phyloP scores from a whole-genome alignment of 2,329 filamentous ascomycete genomes.

The Nannizzia gypsea region DNA sequence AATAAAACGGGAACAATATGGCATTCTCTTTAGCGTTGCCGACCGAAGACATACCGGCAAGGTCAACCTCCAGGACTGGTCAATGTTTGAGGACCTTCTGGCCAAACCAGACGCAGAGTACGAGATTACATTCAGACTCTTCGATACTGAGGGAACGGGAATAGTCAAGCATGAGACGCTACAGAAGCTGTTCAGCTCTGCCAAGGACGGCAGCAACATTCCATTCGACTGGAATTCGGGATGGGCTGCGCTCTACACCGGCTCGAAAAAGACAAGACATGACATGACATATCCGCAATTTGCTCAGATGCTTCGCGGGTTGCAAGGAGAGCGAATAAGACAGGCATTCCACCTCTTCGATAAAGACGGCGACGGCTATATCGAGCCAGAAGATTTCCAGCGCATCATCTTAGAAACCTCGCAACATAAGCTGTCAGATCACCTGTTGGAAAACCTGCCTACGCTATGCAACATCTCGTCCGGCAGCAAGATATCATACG shows the following conservation, averaged over 20 bases:
- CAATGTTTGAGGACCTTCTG: constrained; percentile 84
- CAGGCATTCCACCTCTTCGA: constrained; percentile 92
- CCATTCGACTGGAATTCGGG: constrained; percentile 96
- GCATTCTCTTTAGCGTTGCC: constrained; percentile 82
- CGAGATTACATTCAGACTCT: constrained; percentile 94
- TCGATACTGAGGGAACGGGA: constrained; percentile 75
- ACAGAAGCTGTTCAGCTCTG: constrained; percentile 69
- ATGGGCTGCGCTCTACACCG: constrained; percentile 91
- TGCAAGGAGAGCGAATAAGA: constrained; percentile 90
- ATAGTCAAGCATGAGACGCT: constrained; percentile 84
- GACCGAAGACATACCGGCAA: constrained; percentile 64
- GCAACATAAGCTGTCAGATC: constrained; percentile 92
- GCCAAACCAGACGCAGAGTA: constrained; percentile 94
- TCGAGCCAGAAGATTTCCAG: constrained; percentile 90
- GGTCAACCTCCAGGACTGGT: constrained; percentile 76
- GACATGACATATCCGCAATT: constrained; percentile 93
- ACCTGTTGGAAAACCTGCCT: constrained; percentile 78
- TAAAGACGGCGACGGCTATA: constrained; percentile 84
- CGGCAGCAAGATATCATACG: constrained; percentile 90
- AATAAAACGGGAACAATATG: constrained; percentile 91
- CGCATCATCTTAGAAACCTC: constrained; percentile 90
- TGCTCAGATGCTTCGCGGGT: constrained; percentile 89
- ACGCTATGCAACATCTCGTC: constrained; percentile 90
- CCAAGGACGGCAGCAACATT: constrained; percentile 73
- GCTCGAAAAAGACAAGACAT: constrained; percentile 75